Percentiles rank a stretch among this genome's conserved stretches.
Evolutionary conservation across 495 filamentous ascomycete genomes (phyloP).

Genomic region (Annulohypoxylon stygium): DNA sequence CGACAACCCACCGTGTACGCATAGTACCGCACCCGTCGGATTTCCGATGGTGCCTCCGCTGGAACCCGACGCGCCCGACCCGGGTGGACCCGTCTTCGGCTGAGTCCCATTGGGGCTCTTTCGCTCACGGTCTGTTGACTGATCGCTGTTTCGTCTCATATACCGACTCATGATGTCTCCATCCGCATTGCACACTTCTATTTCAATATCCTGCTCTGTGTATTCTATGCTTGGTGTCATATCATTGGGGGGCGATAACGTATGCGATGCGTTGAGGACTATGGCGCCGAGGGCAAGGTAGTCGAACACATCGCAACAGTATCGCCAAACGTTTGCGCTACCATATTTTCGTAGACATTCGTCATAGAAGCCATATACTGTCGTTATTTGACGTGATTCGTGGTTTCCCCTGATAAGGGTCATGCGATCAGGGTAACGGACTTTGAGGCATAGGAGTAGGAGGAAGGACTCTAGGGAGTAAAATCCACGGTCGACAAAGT

Average conservation of each 20-base stretch:
- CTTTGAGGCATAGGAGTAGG: conserved; percentile 93
- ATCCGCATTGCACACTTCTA: conserved; percentile 87
- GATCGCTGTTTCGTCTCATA: conserved; percentile 38
- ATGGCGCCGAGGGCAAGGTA: conserved; percentile 96
- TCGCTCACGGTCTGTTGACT: conserved; percentile 34
- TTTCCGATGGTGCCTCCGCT: conserved; percentile 73
- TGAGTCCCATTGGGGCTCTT: conserved; percentile 58
- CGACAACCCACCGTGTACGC: conserved; percentile 93
- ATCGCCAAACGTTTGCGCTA: conserved; percentile 96
- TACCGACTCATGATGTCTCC: conserved; percentile 83
- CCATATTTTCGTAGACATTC: conserved; percentile 98
- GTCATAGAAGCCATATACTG: conserved; percentile 98
- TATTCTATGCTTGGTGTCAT: conserved; percentile 60
- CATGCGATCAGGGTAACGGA: conserved; percentile 97
- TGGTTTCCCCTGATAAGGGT: conserved; percentile 97
- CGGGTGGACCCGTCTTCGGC: conserved; percentile 76
- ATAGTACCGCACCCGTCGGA: conserved; percentile 86
- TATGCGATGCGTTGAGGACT: conserved; percentile 87
- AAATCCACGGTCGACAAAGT: conserved; percentile 98
- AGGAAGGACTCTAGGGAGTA: conserved; percentile 98
- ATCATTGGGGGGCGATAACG: conserved; percentile 67
- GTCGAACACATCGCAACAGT: conserved; percentile 99
- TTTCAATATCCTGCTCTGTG: conserved; percentile 81
- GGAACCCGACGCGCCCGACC: conserved; percentile 78
- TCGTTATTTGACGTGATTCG: conserved; percentile 97